Conservation (phyloP, 192 early-diverging fungal species). For the Coemansia sp. region DNA sequence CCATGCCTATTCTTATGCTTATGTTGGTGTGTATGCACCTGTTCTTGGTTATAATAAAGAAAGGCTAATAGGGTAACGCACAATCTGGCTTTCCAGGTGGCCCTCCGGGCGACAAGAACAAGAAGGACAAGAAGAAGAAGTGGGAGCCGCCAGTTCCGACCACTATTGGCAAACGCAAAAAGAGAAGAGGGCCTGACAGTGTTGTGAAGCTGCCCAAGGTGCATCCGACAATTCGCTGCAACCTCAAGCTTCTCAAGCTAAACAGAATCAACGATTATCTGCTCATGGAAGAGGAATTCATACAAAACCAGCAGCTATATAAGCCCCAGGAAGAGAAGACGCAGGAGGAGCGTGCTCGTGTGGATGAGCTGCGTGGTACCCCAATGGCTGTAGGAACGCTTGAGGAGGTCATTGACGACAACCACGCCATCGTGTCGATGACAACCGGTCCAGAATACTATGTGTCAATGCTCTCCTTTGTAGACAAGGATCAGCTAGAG, state of each 20-base stretch:
- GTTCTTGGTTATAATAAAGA: neutral
- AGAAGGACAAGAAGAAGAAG: conserved; percentile 91
- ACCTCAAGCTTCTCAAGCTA: conserved; percentile 95
- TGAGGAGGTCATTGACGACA: conserved; percentile 99
- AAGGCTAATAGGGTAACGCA: conserved; percentile 73
- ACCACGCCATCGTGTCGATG: conserved; percentile 97
- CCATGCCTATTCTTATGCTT: neutral
- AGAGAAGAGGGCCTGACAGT: conserved; percentile 87
- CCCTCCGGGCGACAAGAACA: conserved; percentile 64
- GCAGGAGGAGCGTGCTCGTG: conserved; percentile 89
- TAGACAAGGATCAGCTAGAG: conserved; percentile 98
- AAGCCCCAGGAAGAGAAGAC: conserved; percentile 96
- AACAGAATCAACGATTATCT: conserved; percentile 99
- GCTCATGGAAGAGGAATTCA: conserved; percentile 98
- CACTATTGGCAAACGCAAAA: conserved; percentile 99
- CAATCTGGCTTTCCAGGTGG: conserved; percentile 73
- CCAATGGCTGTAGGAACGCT: conserved; percentile 96
- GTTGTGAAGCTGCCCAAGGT: conserved; percentile 93
- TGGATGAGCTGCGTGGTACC: conserved; percentile 94
- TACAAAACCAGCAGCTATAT: conserved; percentile 96
- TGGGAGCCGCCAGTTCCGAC: conserved; percentile 99
- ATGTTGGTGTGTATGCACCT: neutral
- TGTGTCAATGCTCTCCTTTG: conserved; percentile 97
- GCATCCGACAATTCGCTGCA: conserved; percentile 96
- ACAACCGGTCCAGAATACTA: conserved; percentile 95